phyloP scores from a whole-genome alignment of 495 filamentous ascomycete species.

The Penicillium desertorum region DNA sequence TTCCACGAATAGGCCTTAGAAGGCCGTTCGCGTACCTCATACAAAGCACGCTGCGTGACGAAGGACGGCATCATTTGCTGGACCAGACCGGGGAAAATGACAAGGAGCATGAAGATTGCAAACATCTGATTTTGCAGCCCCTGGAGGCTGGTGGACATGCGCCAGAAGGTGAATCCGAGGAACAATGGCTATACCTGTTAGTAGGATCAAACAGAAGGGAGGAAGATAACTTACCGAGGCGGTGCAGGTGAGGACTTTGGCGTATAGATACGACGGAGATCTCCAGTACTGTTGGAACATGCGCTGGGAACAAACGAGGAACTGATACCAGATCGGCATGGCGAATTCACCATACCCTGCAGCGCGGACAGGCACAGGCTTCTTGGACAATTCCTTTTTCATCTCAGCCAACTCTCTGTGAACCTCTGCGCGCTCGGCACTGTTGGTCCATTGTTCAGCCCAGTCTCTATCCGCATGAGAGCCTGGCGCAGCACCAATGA shows the following conservation, averaged over 20 bases:
- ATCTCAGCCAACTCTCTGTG: slow-evolving; percentile 66
- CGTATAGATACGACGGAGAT: slow-evolving; percentile 81
- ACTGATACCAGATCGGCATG: slow-evolving; percentile 50
- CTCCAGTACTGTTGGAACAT: slow-evolving; percentile 92
- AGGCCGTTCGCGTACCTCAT: slow-evolving; percentile 82
- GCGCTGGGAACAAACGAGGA: slow-evolving; percentile 50
- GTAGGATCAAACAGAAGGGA: background rate
- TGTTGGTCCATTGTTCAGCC: slow-evolving; percentile 72
- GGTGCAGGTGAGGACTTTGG: slow-evolving; percentile 58
- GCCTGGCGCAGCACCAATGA: slow-evolving; percentile 84
- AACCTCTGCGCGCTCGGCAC: slow-evolving; percentile 63
- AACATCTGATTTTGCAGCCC: slow-evolving; percentile 89
- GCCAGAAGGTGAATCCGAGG: slow-evolving; percentile 87
- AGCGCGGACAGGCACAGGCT: slow-evolving; percentile 39
- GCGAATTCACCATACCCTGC: slow-evolving; percentile 50
- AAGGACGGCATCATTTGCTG: slow-evolving; percentile 88
- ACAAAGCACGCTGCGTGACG: slow-evolving; percentile 71
- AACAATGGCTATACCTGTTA: slow-evolving; percentile 59
- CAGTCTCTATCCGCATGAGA: slow-evolving; percentile 73
- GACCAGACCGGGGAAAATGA: slow-evolving; percentile 71
- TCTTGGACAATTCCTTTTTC: slow-evolving; percentile 49
- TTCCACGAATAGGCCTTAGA: slow-evolving; percentile 82
- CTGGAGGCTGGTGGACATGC: slow-evolving; percentile 65
- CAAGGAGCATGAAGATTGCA: slow-evolving; percentile 78
- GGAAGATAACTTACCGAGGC: slow-evolving; percentile 29